Percentiles rank a stretch among this genome's conserved stretches.
These are phyloP conservation scores for Butyriboletus pseudospeciosus DNA, from an alignment of 1,284 basidiomycete genomes.

Conservation along the genomic window DNA sequence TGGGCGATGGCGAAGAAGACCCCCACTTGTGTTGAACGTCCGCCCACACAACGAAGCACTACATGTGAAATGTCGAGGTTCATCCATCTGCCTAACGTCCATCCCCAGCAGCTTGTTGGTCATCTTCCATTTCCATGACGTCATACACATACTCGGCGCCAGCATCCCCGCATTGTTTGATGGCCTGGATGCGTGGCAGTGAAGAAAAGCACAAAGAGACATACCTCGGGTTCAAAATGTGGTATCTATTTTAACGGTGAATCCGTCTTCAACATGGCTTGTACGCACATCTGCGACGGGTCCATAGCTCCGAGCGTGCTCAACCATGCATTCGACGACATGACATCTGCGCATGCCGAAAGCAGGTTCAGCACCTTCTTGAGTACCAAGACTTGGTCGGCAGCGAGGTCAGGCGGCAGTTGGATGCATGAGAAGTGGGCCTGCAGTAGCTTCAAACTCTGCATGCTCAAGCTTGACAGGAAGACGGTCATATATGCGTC, in stretches of 20 bases:
- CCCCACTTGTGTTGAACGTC: too few relatives aligned
- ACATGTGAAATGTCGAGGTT: too few relatives aligned
- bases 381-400: slow-evolving; percentile 84
- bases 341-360: slow-evolving; percentile 94
- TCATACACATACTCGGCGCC: slow-evolving; percentile 88
- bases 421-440: slow-evolving; percentile 94
- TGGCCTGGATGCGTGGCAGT: slow-evolving; percentile 43
- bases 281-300: slow-evolving; percentile 98
- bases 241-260: slow-evolving; percentile 93
- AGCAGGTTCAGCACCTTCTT: slow-evolving; percentile 88
- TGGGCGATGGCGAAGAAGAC: too few relatives aligned
- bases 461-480: slow-evolving; percentile 87
- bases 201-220: background rate
- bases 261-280: slow-evolving; percentile 97
- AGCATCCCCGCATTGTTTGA: slow-evolving; percentile 81
- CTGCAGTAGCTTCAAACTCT: slow-evolving; percentile 92
- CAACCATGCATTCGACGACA: slow-evolving; percentile 94
- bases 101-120: slow-evolving; percentile 80
- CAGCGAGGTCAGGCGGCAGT: slow-evolving; percentile 88
- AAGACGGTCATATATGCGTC: slow-evolving; percentile 93
- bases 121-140: slow-evolving; percentile 96
- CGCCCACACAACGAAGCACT: too few relatives aligned
- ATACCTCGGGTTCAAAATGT: slow-evolving; percentile 84
- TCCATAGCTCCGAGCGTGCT: slow-evolving; percentile 98
- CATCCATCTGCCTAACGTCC: slow-evolving; percentile 59